phyloP scores from a whole-genome alignment of 75 land plant genomes.

The Cryptomeria japonica region DNA sequence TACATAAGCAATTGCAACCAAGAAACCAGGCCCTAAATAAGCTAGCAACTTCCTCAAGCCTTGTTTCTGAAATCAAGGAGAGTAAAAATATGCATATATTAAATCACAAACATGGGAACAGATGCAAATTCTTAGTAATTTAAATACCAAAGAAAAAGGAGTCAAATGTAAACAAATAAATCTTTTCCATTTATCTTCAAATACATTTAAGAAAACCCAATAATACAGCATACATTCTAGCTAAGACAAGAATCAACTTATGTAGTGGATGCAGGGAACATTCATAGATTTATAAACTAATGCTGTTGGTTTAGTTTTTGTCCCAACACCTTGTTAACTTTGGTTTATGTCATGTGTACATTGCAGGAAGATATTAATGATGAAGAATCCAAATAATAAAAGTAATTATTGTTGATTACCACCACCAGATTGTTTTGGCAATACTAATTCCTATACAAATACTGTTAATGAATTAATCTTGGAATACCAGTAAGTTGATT shows the following conservation, averaged over 20 bases:
- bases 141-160: background rate
- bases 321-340: background rate
- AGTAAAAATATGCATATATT: background rate
- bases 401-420: background rate
- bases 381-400: background rate
- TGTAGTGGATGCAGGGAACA: background rate
- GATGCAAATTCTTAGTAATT: background rate
- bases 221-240: background rate
- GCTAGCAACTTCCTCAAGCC: constrained; percentile 22
- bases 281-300: background rate
- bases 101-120: background rate
- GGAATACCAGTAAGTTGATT: background rate
- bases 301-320: background rate
- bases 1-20: constrained; percentile 26
- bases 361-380: background rate
- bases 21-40: constrained; percentile 24
- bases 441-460: background rate
- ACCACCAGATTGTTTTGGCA: background rate
- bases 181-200: background rate
- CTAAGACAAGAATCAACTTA: background rate
- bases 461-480: background rate
- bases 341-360: background rate
- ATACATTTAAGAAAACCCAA: background rate
- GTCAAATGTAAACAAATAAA: background rate
- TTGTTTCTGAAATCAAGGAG: constrained; percentile 10